Conservation (phyloP, 2,329 filamentous ascomycete genomes). For the Aspergillus fructus region DNA sequence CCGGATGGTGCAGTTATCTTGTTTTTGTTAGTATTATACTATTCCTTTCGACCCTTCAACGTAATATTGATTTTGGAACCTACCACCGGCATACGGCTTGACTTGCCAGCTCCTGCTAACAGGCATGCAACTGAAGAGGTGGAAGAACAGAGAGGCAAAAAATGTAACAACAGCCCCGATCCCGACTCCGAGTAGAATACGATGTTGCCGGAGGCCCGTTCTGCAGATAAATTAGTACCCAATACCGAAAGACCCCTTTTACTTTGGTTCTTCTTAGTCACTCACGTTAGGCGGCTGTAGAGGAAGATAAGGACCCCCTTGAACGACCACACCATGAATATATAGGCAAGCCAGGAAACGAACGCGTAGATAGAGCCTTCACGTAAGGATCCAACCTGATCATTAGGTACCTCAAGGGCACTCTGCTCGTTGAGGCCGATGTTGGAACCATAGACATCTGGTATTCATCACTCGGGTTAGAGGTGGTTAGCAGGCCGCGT, state of each 20-base stretch:
- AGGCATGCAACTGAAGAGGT: conserved; percentile 16
- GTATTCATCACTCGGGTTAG: neutral
- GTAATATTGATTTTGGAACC: no score
- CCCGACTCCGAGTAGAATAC: conserved; percentile 9
- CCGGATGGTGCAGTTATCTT: conserved; percentile 20
- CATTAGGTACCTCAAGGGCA: conserved; percentile 14
- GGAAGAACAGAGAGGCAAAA: conserved; percentile 12
- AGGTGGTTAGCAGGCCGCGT: no score
- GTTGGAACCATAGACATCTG: conserved; percentile 15
- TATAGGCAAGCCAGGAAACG: conserved; percentile 20
- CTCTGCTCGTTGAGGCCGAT: conserved; percentile 13
- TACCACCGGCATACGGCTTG: conserved; percentile 20
- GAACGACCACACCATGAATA: conserved; percentile 20
- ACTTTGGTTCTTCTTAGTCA: no score
- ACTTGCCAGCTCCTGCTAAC: conserved; percentile 19
- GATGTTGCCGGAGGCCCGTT: conserved; percentile 20
- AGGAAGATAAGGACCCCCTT: conserved; percentile 19
- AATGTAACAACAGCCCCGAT: conserved; percentile 10
- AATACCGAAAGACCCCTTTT: no score
- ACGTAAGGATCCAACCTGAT: neutral
- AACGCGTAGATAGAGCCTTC: conserved; percentile 18
- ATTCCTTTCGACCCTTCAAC: no score
- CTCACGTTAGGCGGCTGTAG: conserved; percentile 18
- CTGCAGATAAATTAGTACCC: neutral
- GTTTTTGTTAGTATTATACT: neutral